Evolutionary conservation across 2,329 filamentous ascomycete species (phyloP).

Genomic region (Pseudocercospora fijiensis): DNA sequence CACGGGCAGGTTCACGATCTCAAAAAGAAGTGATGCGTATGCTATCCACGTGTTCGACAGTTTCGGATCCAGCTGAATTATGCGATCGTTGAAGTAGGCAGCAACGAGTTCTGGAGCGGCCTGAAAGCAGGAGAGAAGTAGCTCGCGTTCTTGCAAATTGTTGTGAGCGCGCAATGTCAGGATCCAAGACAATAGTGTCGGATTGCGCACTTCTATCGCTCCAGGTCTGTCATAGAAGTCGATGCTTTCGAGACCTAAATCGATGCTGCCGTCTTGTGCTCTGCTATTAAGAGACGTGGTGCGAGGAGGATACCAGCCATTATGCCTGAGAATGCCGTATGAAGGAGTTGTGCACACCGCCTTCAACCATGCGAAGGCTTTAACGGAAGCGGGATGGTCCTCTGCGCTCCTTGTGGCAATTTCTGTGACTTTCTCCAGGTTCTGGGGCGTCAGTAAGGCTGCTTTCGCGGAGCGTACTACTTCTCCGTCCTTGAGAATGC

Average conservation of each 20-base stretch:
- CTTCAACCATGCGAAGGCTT: slow-evolving; percentile 73
- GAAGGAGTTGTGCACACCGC: slow-evolving; percentile 70
- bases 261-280: slow-evolving; percentile 44
- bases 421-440: slow-evolving; percentile 44
- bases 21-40: slow-evolving; percentile 85
- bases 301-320: slow-evolving; percentile 79
- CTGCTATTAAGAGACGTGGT: slow-evolving; percentile 40
- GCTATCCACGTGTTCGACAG: slow-evolving; percentile 92
- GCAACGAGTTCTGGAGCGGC: slow-evolving; percentile 82
- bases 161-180: slow-evolving; percentile 80
- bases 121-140: slow-evolving; percentile 76
- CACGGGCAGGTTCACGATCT: slow-evolving; percentile 70
- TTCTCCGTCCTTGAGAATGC: slow-evolving; percentile 72
- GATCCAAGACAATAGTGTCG: slow-evolving; percentile 73
- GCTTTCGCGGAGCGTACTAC: slow-evolving; percentile 70
- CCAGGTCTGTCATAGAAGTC: slow-evolving; percentile 60
- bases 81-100: slow-evolving; percentile 79
- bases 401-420: slow-evolving; percentile 58
- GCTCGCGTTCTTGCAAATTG: slow-evolving; percentile 74
- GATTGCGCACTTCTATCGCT: slow-evolving; percentile 74
- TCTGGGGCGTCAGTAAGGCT: slow-evolving; percentile 44
- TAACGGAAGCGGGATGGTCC: slow-evolving; percentile 60
- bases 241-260: slow-evolving; percentile 67
- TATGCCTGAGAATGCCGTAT: slow-evolving; percentile 72
- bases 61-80: slow-evolving; percentile 87